Conservation (phyloP, 805 yeast genomes). For the Cephaloascus fragrans region DNA sequence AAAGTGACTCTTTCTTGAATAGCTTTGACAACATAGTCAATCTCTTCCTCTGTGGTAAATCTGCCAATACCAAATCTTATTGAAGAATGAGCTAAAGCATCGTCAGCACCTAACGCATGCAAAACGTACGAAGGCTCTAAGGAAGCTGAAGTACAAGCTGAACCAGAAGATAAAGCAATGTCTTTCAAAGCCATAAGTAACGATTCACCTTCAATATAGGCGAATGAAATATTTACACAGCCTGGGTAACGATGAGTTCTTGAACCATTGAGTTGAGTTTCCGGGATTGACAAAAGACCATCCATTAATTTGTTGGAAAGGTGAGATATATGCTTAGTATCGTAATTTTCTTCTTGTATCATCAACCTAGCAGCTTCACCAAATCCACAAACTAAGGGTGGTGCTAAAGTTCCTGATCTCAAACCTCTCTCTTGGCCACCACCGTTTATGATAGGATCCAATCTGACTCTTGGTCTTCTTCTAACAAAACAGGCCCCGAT, state of each 20-base stretch:
- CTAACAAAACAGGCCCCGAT: conserved; percentile 92
- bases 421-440: conserved; percentile 99
- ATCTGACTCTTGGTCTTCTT: conserved; percentile 96
- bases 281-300: conserved; percentile 73
- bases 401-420: conserved; percentile 93
- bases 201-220: conserved; percentile 97
- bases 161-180: conserved; percentile 91
- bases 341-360: conserved; percentile 63
- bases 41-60: conserved; percentile 92
- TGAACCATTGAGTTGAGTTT: conserved; percentile 87
- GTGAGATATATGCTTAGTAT: conserved; percentile 55
- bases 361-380: conserved; percentile 95
- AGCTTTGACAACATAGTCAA: conserved; percentile 87
- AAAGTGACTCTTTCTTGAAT: conserved; percentile 83
- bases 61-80: conserved; percentile 96
- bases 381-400: conserved; percentile 92
- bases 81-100: conserved; percentile 96
- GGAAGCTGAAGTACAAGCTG: conserved; percentile 98
- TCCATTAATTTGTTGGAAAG: conserved; percentile 66
- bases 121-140: conserved; percentile 95
- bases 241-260: conserved; percentile 70
- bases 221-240: conserved; percentile 94
- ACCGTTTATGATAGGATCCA: conserved; percentile 90
- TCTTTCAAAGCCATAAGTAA: conserved; percentile 95
- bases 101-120: conserved; percentile 96